Evolutionary conservation across 768 basidiomycete species (phyloP).

Genomic region (Serendipita sp.): DNA sequence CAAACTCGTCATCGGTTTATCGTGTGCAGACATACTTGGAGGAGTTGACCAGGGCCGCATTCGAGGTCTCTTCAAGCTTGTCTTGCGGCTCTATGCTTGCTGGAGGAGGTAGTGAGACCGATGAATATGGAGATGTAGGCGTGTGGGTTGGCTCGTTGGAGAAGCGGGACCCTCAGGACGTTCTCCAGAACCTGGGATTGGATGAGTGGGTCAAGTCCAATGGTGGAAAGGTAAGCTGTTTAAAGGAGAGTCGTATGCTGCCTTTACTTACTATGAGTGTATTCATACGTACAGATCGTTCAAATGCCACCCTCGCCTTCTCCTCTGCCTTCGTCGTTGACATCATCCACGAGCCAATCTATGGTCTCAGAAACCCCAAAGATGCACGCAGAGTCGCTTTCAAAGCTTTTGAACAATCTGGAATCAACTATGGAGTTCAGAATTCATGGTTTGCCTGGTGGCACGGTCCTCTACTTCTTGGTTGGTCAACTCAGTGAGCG

Average conservation of each 20-base stretch:
- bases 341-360: neutral
- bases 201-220: constrained; percentile 13
- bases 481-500: constrained; percentile 18
- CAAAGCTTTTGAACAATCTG: neutral
- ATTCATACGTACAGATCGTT: constrained; percentile 1
- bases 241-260: constrained; percentile 8
- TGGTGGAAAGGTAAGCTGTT: constrained; percentile 10
- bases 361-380: neutral
- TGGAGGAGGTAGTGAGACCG: constrained; percentile 37
- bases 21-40: constrained; percentile 15
- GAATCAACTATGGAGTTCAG: constrained; percentile 17
- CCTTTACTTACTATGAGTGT: constrained; percentile 11
- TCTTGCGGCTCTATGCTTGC: constrained; percentile 37
- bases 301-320: constrained; percentile 7
- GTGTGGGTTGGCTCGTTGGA: constrained; percentile 34
- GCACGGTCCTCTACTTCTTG: constrained; percentile 23
- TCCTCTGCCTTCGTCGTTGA: neutral
- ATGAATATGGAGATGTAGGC: constrained; percentile 38
- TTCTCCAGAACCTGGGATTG: constrained; percentile 23
- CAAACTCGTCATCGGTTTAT: neutral
- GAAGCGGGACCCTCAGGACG: constrained; percentile 16
- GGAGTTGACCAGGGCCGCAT: constrained; percentile 25
- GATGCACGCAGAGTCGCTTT: neutral
- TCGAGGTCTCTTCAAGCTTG: constrained; percentile 24
- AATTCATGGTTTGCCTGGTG: constrained; percentile 12